Base-by-base conservation (phyloP, 1,139 yeast species). In the Candida sp. region DNA sequence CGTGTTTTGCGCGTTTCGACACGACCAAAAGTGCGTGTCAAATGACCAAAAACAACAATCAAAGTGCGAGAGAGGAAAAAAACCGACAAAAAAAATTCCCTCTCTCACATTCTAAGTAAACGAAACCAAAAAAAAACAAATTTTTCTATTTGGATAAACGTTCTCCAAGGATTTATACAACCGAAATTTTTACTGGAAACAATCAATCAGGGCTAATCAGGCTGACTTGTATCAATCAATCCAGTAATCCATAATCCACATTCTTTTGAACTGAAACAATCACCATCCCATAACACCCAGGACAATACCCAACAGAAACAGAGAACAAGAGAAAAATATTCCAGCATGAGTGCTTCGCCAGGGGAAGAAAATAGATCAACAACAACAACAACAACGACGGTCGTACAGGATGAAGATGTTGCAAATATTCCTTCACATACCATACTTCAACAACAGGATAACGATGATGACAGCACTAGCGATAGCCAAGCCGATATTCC, bases 381-480 rank as follows among this genome's bases (percentile, higher is more conserved):
- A 42, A 26, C 34, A 41, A 41, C 37, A 22, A 31, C 44, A 42
- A 42, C 44, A 11, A 31, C 37, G n/a, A 42, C 23, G 17, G 27
- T n/a, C 5, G 7, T 4, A 30, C 42, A 51, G 1, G 39, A 31
- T n/a, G 44, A 42, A 35, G 33, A 41, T 5, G 32, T 38, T 38
- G 32, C 30, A 38, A 38, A n/a, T 26, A 38, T 38, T 38, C 42
- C 42, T 25, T 38, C 42, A 26, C 42, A 38, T 11, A 38, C 42
- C 4, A 38, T 38, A 38, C 41, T 30, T 7, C 40, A 40, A 26
- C 42, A 45, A 33, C 49, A 48, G 17, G 48, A 42, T 9, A 44
- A 46, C 12, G 48, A 49, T 17, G 48, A 44, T 32, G 49, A 33
- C n/a, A 33, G 22, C 5, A 32, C 8, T 7, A 8, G 8, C 26